Percentiles rank a stretch among this genome's conserved stretches.
Conservation (phyloP, 495 filamentous ascomycete species). For the Penicillium crystallinum region DNA sequence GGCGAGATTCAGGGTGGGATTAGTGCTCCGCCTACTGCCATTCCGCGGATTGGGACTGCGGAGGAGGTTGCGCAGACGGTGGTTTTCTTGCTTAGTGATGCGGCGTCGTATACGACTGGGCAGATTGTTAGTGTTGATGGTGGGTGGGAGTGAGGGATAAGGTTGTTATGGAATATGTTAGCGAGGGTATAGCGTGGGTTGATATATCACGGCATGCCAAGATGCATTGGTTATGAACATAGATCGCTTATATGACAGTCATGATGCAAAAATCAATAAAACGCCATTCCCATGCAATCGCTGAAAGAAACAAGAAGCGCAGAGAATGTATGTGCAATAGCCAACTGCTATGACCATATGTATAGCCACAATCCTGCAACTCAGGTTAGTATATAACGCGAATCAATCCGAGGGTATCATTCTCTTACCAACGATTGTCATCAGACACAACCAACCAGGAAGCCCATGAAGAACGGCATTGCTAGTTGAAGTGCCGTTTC, state of each 20-base stretch:
- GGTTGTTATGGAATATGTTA: not conserved
- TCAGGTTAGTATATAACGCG: not conserved
- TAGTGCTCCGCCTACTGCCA: constrained; percentile 31
- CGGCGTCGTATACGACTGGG: constrained; percentile 50
- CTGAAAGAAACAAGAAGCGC: not conserved
- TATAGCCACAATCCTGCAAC: constrained; percentile 18
- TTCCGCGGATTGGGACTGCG: constrained; percentile 40
- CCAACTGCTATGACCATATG: constrained; percentile 10
- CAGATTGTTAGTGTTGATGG: constrained; percentile 40
- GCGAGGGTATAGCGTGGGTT: not conserved
- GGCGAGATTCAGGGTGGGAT: constrained; percentile 31
- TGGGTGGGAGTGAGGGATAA: constrained; percentile 26
- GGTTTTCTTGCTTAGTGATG: constrained; percentile 53
- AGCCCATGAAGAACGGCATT: not conserved
- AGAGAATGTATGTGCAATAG: not conserved
- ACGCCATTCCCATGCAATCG: constrained; percentile 11
- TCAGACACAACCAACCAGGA: constrained; percentile 8
- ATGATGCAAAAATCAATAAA: not conserved
- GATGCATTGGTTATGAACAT: not conserved
- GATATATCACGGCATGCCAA: not conserved
- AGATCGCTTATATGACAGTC: not conserved
- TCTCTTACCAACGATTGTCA: constrained; percentile 8
- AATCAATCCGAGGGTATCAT: not conserved
- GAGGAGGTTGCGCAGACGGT: constrained; percentile 51
- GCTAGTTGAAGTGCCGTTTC: not conserved